A percentile compares a stretch with the other conserved stretches of the same genome.
These are phyloP conservation scores for Daedaleopsis sinensis DNA, from an alignment of 768 basidiomycete species.

Conservation along the genomic window DNA sequence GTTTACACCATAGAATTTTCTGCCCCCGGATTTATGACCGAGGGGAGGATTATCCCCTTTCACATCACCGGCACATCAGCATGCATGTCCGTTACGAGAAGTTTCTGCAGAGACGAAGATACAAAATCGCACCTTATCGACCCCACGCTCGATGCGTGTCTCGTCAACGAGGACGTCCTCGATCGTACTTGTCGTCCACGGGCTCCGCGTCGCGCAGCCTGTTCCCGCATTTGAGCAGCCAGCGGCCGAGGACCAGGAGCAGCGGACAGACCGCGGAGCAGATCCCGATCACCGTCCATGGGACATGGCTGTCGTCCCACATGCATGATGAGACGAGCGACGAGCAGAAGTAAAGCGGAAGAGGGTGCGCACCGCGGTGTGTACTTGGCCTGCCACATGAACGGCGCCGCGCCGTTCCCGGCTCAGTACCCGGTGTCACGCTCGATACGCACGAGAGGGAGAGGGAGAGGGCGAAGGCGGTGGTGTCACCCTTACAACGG, in stretches of 20 bases:
- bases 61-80: too few relatives aligned
- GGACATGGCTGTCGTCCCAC: conserved; percentile 60
- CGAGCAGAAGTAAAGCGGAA: neutral
- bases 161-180: conserved; percentile 56
- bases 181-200: conserved; percentile 54
- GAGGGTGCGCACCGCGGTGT: conserved; percentile 56
- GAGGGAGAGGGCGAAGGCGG: conserved; percentile 70
- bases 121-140: conserved; percentile 59
- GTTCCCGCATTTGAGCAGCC: conserved; percentile 61
- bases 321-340: neutral
- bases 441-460: conserved; percentile 68
- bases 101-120: too few relatives aligned
- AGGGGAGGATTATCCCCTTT: too few relatives aligned
- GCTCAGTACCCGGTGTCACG: conserved; percentile 72
- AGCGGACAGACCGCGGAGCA: conserved; percentile 60
- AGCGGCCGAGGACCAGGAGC: conserved; percentile 52
- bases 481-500: conserved; percentile 52
- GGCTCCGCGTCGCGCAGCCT: conserved; percentile 61
- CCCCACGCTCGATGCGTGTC: conserved; percentile 51
- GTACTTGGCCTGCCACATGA: conserved; percentile 76
- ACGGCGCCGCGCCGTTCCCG: conserved; percentile 70
- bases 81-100: neutral
- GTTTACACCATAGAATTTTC: too few relatives aligned
- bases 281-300: conserved; percentile 76
- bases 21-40: too few relatives aligned